Conservation (phyloP, 1,284 basidiomycete genomes). For the Malassezia psittaci region DNA sequence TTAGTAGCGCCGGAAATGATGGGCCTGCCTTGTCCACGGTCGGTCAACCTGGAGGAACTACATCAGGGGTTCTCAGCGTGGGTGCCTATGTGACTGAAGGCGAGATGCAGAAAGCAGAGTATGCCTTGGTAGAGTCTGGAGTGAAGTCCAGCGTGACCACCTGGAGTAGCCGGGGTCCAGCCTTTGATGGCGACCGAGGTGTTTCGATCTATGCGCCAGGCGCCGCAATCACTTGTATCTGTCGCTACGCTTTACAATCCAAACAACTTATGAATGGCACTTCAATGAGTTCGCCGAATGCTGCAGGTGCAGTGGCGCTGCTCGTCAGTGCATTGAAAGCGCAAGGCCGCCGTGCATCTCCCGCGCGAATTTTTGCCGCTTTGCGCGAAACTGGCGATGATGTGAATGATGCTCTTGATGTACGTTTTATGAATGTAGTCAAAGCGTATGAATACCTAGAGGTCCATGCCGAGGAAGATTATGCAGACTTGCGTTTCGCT, state of each 20-base stretch:
- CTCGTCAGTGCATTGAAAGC: conserved; percentile 45
- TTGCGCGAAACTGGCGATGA: conserved; percentile 44
- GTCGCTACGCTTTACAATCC: conserved; percentile 45
- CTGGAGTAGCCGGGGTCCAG: conserved; percentile 48
- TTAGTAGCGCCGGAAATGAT: conserved; percentile 44
- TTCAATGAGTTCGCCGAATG: conserved; percentile 47
- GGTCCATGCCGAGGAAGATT: conserved; percentile 34
- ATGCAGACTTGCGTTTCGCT: conserved; percentile 43
- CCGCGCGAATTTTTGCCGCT: conserved; percentile 45
- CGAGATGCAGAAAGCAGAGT: conserved; percentile 48
- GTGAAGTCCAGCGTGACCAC: conserved; percentile 45
- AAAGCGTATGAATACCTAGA: conserved; percentile 46
- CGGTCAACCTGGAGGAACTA: conserved; percentile 46
- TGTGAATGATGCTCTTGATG: conserved; percentile 43
- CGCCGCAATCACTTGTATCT: conserved; percentile 48
- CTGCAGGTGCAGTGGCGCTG: conserved; percentile 43
- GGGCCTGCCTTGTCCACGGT: conserved; percentile 48
- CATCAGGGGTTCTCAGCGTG: conserved; percentile 43
- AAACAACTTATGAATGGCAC: conserved; percentile 48
- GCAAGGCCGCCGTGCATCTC: conserved; percentile 41
- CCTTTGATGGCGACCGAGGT: conserved; percentile 41
- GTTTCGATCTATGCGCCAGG: conserved; percentile 48
- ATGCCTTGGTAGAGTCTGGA: conserved; percentile 44
- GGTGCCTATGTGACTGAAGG: conserved; percentile 48
- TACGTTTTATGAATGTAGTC: conserved; percentile 46